Evolutionary conservation across 1,139 yeast genomes (phyloP).

Genomic region (Yamadazyma diospyri): DNA sequence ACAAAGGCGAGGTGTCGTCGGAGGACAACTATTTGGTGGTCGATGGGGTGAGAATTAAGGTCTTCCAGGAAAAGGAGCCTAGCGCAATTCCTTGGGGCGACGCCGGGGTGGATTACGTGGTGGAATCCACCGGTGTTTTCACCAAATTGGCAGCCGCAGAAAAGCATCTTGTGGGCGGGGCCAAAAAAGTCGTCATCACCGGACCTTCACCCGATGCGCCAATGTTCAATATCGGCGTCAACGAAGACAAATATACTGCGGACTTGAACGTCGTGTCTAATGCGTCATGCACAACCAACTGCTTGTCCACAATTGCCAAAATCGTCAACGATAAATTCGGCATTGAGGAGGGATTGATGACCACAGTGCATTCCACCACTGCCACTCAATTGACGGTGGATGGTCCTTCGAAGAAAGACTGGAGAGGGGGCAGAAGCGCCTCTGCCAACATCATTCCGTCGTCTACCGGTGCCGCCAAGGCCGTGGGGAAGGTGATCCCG

Average conservation of each 20-base stretch:
- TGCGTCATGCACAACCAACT: slow-evolving; percentile 90
- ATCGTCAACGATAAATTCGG: slow-evolving; percentile 77
- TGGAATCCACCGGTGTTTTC: slow-evolving; percentile 89
- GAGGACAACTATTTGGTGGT: slow-evolving; percentile 57
- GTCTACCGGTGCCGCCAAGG: slow-evolving; percentile 91
- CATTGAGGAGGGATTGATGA: slow-evolving; percentile 84
- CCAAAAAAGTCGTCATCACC: slow-evolving; percentile 84
- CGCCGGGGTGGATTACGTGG: slow-evolving; percentile 71
- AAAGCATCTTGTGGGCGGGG: slow-evolving; percentile 81
- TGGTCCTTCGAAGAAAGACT: slow-evolving; percentile 90
- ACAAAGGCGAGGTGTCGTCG: slow-evolving; percentile 61
- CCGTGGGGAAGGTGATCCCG: slow-evolving; percentile 88
- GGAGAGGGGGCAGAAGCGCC: slow-evolving; percentile 95
- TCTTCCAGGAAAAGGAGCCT: slow-evolving; percentile 78
- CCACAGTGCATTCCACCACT: slow-evolving; percentile 87
- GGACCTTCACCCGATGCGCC: slow-evolving; percentile 89
- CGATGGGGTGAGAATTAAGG: slow-evolving; percentile 65
- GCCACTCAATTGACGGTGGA: slow-evolving; percentile 90
- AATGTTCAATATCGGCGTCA: slow-evolving; percentile 85
- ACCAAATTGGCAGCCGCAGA: slow-evolving; percentile 73
- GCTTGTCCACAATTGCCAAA: slow-evolving; percentile 87
- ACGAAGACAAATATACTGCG: slow-evolving; percentile 66
- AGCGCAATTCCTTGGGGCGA: slow-evolving; percentile 79
- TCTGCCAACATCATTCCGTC: slow-evolving; percentile 88
- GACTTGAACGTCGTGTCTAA: slow-evolving; percentile 73